These are phyloP conservation scores for Vitis hybrid DNA, from an alignment of 177 flowering plant genomes.

Conservation along the genomic window DNA sequence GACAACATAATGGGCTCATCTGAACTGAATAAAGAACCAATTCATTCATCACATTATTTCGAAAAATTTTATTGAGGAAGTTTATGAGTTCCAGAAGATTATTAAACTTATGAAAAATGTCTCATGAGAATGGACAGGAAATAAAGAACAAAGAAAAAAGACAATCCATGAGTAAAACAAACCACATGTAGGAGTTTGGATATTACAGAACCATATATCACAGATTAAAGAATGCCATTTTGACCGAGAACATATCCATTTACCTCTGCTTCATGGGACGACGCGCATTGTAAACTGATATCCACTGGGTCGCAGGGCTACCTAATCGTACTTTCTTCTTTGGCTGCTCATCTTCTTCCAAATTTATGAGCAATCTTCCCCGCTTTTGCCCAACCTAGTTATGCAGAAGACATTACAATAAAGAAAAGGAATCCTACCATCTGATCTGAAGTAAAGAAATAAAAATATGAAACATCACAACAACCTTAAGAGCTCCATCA, in stretches of 20 bases:
- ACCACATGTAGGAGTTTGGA: neutral
- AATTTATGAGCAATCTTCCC: constrained; percentile 61
- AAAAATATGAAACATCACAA: constrained; percentile 2
- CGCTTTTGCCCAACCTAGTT: constrained; percentile 86
- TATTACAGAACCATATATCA: neutral
- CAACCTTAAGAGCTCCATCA: constrained; percentile 87
- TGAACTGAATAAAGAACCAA: neutral
- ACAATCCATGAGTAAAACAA: too few relatives aligned
- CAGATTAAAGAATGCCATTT: neutral
- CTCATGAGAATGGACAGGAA: neutral
- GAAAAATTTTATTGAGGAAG: neutral
- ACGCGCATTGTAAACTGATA: constrained; percentile 89
- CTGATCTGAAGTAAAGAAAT: neutral
- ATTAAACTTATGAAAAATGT: neutral
- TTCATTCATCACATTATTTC: neutral
- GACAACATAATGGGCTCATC: neutral
- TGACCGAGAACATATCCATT: neutral
- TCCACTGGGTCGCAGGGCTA: constrained; percentile 96
- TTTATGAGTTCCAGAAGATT: neutral
- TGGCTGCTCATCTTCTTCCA: constrained; percentile 90
- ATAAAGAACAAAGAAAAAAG: too few relatives aligned
- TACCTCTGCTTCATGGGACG: constrained; percentile 96
- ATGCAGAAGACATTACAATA: constrained; percentile 1
- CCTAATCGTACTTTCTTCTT: constrained; percentile 91
- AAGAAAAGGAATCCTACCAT: neutral